Evolutionary conservation across 164 flowering plant genomes (phyloP), one percentile per base, ranked within the genome.

Genomic region (Euptelea pleiosperma): DNA sequence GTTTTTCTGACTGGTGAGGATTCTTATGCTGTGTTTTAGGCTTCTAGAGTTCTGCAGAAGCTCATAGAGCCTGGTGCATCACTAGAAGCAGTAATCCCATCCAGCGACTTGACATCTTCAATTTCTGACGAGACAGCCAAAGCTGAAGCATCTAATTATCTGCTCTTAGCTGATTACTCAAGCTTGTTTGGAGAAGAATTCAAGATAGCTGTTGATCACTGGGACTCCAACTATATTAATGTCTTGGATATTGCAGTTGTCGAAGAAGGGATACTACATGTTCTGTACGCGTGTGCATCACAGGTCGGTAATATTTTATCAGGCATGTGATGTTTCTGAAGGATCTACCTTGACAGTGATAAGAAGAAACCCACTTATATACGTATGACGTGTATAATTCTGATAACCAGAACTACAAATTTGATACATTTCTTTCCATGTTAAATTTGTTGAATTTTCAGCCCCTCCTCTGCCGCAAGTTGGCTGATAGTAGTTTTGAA

Each of bases 221-320:
- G 84, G 79, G 93, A 87, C 52, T 36, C 67, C 12, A 64, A 72
- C 63, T 75, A 72, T 77, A 64, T 86, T 43, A 86, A 73, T 61
- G 63, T 88, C 58, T 70, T 91, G 74, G 96, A 91, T 77, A 46
- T 77, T 56, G 76, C 74, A 26, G 76, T 82, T 14, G 89, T 85
- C 30, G 98, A 91, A 75, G 97, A 91, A 65, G 98, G 96, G 54
- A 73, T 88, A 65, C 73, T 91, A 39, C 98, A 91, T 75, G 77
- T 91, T 79, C 89, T 91, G 28, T 88, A 73, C 80, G 89, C 91
- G 57, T 83, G 85, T 83, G 93, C 87, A 26, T 76, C 98, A 45
- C 85, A 91, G 93, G 98, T 91, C 47, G 49, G 70, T 59, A n/a
- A n/a, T 67, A 60, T 61, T 22, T 24, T 54, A 12, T 47, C 21